Conservation (phyloP, 202 grass and related monocot genomes). For the Carex arenaria region DNA sequence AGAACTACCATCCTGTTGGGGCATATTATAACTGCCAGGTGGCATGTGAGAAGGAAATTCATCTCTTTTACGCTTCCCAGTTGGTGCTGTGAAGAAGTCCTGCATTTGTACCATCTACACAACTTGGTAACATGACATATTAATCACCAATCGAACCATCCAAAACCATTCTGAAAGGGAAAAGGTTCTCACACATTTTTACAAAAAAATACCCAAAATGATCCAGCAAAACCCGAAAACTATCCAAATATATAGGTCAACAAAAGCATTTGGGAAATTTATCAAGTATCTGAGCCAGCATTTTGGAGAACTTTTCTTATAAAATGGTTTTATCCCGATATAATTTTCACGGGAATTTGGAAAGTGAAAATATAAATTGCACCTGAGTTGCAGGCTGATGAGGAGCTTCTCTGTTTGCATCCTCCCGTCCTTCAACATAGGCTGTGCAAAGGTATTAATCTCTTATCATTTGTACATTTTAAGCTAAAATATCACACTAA, state of each 20-base stretch:
- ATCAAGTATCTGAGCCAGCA: neutral
- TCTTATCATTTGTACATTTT: slow-evolving; percentile 1
- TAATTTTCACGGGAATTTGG: neutral
- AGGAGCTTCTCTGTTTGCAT: slow-evolving; percentile 47
- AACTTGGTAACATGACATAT: neutral
- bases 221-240: neutral
- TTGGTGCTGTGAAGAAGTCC: slow-evolving; percentile 86
- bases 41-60: slow-evolving; percentile 71
- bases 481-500: neutral
- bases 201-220: slow-evolving; percentile 1
- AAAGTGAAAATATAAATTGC: slow-evolving; percentile 4
- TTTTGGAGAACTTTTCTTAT: neutral
- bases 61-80: slow-evolving; percentile 92
- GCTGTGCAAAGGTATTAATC: slow-evolving; percentile 33
- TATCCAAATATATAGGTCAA: slow-evolving; percentile 13
- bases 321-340: neutral
- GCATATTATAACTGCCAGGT: slow-evolving; percentile 68
- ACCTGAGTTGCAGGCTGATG: slow-evolving; percentile 75
- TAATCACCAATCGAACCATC: neutral
- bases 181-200: neutral
- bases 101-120: slow-evolving; percentile 26
- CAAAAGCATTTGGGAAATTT: slow-evolving; percentile 16
- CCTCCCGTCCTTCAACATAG: slow-evolving; percentile 80
- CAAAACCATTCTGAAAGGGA: neutral
- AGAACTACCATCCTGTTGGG: slow-evolving; percentile 89